Evolutionary conservation across 2,329 filamentous ascomycete species (phyloP).

Genomic region (Penicillium hesseltinei): DNA sequence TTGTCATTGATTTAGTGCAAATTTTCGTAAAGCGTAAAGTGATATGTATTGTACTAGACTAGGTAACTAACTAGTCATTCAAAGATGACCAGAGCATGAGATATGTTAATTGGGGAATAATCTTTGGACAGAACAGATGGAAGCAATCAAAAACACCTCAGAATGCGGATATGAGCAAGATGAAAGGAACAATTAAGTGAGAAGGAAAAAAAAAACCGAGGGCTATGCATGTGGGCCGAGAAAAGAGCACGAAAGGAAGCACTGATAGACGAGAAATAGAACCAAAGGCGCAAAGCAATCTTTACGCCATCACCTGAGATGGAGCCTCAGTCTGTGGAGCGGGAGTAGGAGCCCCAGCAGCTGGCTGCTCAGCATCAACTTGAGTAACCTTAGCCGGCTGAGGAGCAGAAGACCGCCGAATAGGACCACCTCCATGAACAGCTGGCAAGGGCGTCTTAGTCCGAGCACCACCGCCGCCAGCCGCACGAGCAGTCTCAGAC

Average conservation of each 20-base stretch:
- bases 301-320: conserved; percentile 22
- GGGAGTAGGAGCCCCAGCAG: conserved; percentile 22
- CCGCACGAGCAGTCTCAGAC: conserved; percentile 37
- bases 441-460: conserved; percentile 25
- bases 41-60: background rate
- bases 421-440: conserved; percentile 30
- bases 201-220: background rate
- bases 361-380: conserved; percentile 18
- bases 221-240: conserved; percentile 21
- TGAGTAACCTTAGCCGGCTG: conserved; percentile 22
- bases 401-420: conserved; percentile 35
- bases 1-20: background rate
- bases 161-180: background rate
- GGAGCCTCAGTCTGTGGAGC: conserved; percentile 14
- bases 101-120: conserved; percentile 7
- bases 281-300: background rate
- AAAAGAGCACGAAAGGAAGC: background rate
- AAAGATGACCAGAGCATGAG: background rate
- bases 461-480: conserved; percentile 29
- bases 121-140: background rate
- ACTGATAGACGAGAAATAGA: background rate
- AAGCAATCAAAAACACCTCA: conserved; percentile 6
- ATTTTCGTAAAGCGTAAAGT: background rate
- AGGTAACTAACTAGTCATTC: background rate
- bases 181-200: background rate